A percentile compares a stretch with the other conserved stretches of the same genome.
Conservation (phyloP, 257 asterid species). For the Lavandula angustifolia region DNA sequence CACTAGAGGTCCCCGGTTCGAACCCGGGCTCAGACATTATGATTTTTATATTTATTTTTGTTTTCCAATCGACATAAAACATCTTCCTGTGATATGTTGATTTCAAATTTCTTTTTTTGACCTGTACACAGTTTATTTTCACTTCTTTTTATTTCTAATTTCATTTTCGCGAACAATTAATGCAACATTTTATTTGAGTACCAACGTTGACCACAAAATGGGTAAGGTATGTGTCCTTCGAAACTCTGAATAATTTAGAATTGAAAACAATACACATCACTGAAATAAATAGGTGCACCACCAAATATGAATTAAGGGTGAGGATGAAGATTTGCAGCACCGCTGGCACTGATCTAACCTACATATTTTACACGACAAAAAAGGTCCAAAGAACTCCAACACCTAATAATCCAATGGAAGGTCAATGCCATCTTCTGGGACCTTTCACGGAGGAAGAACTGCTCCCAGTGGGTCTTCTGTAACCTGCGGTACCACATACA, state of each 20-base stretch:
- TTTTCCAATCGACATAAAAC: too few relatives aligned
- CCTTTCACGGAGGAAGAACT: slow-evolving; percentile 53
- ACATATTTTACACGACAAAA: slow-evolving; percentile 25
- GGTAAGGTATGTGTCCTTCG: too few relatives aligned
- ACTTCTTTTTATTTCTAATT: too few relatives aligned
- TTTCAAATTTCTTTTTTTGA: too few relatives aligned
- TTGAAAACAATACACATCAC: neutral
- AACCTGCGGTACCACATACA: slow-evolving; percentile 47
- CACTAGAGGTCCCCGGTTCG: slow-evolving; percentile 99
- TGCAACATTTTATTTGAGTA: too few relatives aligned
- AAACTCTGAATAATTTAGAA: neutral
- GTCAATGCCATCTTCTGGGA: slow-evolving; percentile 56
- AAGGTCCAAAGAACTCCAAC: slow-evolving; percentile 33
- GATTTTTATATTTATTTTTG: neutral
- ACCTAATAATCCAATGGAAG: slow-evolving; percentile 28
- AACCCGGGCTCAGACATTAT: slow-evolving; percentile 85
- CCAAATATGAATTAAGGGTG: slow-evolving; percentile 17
- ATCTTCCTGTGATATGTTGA: too few relatives aligned
- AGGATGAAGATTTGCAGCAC: slow-evolving; percentile 22
- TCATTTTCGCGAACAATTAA: too few relatives aligned
- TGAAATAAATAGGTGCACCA: slow-evolving; percentile 20
- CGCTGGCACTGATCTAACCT: slow-evolving; percentile 29
- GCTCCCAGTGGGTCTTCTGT: slow-evolving; percentile 44
- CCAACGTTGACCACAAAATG: too few relatives aligned
- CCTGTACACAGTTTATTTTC: too few relatives aligned